Evolutionary conservation across 192 early-diverging fungal species (phyloP), one percentile per base, ranked within the genome.

Genomic region (Coemansia sp.): DNA sequence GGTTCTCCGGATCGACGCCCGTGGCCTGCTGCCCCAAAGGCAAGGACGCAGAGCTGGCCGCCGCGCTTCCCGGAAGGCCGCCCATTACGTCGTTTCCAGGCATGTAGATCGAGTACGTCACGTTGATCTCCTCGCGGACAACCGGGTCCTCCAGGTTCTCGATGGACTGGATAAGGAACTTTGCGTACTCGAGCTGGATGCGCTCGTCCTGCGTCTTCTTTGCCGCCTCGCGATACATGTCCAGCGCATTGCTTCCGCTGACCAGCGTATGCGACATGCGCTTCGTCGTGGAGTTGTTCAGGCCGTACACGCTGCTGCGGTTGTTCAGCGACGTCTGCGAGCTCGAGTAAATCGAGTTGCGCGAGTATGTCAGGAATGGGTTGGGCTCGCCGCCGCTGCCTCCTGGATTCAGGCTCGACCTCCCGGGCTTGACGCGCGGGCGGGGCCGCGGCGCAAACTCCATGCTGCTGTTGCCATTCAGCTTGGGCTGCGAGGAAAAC

Each of bases 171-270:
- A 93, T 60, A 45, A 93, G 71, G 64, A 88, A 93, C 71, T 88
- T 86, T 42, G 88, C 87, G 74, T 88, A 93, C 35, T 86, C 86
- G 49, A 90, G 53, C 82, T 93, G 90, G 42, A 86, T 85, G 23
- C 84, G 72, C 22, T 83, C 73, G 71, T 92, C 87, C 62, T 88
- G 86, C 32, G 89, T 90, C 68, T 89, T 90, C 67, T 83, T 86
- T 11, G 89, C 91, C 48, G 86, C 85, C 46, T 90, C 86, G 6
- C 90, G 87, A 65, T 90, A 92, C 62, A 83, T 88, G 55, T 85
- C 84, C 39, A 89, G 68, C 14, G 67, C 82, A 32, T 74, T 75
- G 58, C 69, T 75, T 6, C 73, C 78, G 61, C 69, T 78, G 27
- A 78, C 68, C 60, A 82, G 67, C 11, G 81, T 75, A 47, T 68